Base-by-base conservation (phyloP, 208 protist species). In the Wallacemonas rigidus region DNA sequence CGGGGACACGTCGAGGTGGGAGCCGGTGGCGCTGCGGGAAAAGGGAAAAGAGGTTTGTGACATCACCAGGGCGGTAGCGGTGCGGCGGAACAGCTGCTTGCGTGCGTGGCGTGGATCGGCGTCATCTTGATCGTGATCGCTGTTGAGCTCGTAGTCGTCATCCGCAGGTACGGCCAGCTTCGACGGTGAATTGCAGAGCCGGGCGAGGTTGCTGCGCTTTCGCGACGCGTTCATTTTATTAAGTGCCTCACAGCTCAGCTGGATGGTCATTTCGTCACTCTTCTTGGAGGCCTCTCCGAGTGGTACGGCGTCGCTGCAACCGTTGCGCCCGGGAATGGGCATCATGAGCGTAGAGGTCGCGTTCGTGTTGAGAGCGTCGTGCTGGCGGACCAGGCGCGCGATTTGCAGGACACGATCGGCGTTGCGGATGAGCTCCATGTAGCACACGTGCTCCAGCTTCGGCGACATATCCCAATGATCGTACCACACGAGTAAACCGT, bases 381-480 rank as follows among this genome's bases (percentile, higher is more conserved):
- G 85, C 35, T 88, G 83, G 51, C 88, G 82, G 63, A 89, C 85
- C 38, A 84, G 72, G 50, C 83, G 80, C 55, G 88, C 88, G 60
- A 93, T 76, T 64, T 90, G 85, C 79, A 91, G 85, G 36, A 93
- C 80, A 67, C 79, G 77, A 39, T 93, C 88, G 8, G 72, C 69
- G 70, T 93, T 93, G 65, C 88, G 88, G 71, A 93, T 93, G 40
- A 93, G 83, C 73, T 93, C 88, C 82, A 93, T 85, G 76, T 91
- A 90, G 55, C 80, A 83, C 7, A 89, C 81, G 75, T 93, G 81
- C 72, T 93, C 88, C 54, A 70, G 77, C 81, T 91, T 93, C 12
- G 85, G 79, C 7, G 86, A 77, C 43, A 86, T 72, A 73, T 91
- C 86, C 88, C 88, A 93, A 80, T 90, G 85, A 61, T 93, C 88